A percentile compares a stretch with the other conserved stretches of the same genome.
phyloP scores from a whole-genome alignment of 805 yeast species.

The Ogataea nonfermentans region DNA sequence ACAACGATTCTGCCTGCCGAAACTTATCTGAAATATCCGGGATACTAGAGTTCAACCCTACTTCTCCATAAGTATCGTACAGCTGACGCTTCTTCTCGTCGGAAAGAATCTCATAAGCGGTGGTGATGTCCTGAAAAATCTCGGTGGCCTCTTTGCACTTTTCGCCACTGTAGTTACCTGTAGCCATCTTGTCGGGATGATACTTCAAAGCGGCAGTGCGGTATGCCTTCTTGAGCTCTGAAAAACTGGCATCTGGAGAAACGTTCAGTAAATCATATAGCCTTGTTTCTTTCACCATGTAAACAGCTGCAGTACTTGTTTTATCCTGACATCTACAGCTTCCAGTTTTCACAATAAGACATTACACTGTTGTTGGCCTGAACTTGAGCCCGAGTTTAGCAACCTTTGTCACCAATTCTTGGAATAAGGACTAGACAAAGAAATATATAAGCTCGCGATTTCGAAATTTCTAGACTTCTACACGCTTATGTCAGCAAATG shows the following conservation, averaged over 20 bases:
- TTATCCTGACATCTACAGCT: not conserved
- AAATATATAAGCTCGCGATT: not conserved
- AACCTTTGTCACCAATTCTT: constrained; percentile 3
- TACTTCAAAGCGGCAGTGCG: constrained; percentile 73
- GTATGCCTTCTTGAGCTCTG: constrained; percentile 80
- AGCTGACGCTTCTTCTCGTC: constrained; percentile 78
- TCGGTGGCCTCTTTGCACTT: constrained; percentile 64
- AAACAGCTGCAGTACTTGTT: not conserved
- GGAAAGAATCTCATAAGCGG: constrained; percentile 88
- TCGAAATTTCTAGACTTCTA: not conserved
- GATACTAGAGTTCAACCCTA: constrained; percentile 37
- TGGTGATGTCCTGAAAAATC: constrained; percentile 92
- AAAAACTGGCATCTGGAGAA: constrained; percentile 56
- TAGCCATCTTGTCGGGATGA: constrained; percentile 91
- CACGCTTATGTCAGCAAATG: too few species aligned
- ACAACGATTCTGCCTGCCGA: constrained; percentile 6
- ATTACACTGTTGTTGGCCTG: constrained; percentile 2
- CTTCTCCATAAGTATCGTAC: constrained; percentile 89
- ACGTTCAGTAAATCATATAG: constrained; percentile 74
- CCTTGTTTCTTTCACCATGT: constrained; percentile 69
- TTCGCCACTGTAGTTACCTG: constrained; percentile 73
- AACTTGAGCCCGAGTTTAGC: constrained; percentile 1
- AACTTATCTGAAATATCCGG: not conserved
- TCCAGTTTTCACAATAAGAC: not conserved
- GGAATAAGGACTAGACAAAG: constrained; percentile 6